Conservation (phyloP, 2,329 filamentous ascomycete species). For the Calycina herbarum region DNA sequence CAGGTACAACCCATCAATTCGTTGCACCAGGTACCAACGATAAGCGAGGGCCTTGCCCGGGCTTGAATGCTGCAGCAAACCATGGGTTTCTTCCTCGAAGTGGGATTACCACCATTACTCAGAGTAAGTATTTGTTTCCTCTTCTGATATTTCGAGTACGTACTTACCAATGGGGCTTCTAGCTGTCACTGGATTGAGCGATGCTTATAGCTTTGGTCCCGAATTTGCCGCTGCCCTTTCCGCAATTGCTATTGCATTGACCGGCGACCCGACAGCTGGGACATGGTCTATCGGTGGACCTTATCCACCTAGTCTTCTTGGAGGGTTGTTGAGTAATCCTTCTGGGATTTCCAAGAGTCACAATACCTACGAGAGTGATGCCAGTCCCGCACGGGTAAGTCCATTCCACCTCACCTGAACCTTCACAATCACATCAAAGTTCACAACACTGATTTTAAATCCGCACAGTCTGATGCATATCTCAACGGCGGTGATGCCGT, state of each 20-base stretch:
- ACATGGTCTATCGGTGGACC: conserved; percentile 24
- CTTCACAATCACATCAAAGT: too few relatives aligned
- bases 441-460: too few relatives aligned
- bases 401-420: too few relatives aligned
- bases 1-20: conserved; percentile 20
- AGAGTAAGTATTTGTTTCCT: conserved; percentile 11
- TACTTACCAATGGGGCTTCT: background rate
- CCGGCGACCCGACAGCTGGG: conserved; percentile 13
- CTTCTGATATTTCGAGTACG: background rate
- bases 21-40: conserved; percentile 18
- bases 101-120: conserved; percentile 17
- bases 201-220: conserved; percentile 17
- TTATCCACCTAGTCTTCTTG: conserved; percentile 10
- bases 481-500: conserved; percentile 19
- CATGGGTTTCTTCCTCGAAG: conserved; percentile 39
- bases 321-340: conserved; percentile 17
- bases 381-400: conserved; percentile 18
- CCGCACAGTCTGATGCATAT: conserved; percentile 18
- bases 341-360: conserved; percentile 16
- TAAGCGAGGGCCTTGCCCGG: conserved; percentile 23
- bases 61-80: conserved; percentile 43
- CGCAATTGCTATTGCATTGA: conserved; percentile 17
- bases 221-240: conserved; percentile 17
- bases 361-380: conserved; percentile 24
- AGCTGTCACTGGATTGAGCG: conserved; percentile 18